Evolutionary conservation across 768 basidiomycete genomes (phyloP).

Genomic region (Psilocybe sp.): DNA sequence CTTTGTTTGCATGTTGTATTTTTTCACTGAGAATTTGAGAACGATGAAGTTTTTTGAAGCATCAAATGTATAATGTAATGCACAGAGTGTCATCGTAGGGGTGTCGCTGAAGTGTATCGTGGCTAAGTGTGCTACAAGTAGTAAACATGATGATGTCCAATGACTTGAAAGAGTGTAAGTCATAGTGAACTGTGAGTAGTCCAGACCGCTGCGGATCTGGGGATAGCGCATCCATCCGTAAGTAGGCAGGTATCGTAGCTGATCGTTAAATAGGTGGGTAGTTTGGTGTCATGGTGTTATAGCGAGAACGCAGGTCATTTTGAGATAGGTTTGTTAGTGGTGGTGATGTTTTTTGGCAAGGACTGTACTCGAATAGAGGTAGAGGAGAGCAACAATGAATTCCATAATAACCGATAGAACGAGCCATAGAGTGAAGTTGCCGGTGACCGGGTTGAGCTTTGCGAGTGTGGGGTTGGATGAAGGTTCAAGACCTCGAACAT

Average conservation of each 20-base stretch:
- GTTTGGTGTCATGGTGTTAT: slow-evolving; percentile 1
- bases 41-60: neutral
- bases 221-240: too few relatives aligned
- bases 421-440: slow-evolving; percentile 57
- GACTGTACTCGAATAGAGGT: slow-evolving; percentile 43
- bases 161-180: too few relatives aligned
- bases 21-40: neutral
- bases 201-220: too few relatives aligned
- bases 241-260: too few relatives aligned
- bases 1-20: neutral
- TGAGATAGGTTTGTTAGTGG: slow-evolving; percentile 9
- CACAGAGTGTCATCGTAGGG: too few relatives aligned
- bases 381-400: slow-evolving; percentile 47
- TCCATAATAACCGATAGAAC: slow-evolving; percentile 62
- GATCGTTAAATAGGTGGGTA: slow-evolving; percentile 1
- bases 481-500: slow-evolving; percentile 33
- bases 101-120: too few relatives aligned
- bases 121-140: too few relatives aligned
- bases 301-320: neutral
- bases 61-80: neutral
- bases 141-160: too few relatives aligned
- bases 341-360: slow-evolving; percentile 30
- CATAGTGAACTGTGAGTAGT: too few relatives aligned
- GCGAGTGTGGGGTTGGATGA: slow-evolving; percentile 42
- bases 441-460: slow-evolving; percentile 55